Evolutionary conservation across 495 filamentous ascomycete genomes (phyloP).

Genomic region (Hypomontagnella monticulosa): DNA sequence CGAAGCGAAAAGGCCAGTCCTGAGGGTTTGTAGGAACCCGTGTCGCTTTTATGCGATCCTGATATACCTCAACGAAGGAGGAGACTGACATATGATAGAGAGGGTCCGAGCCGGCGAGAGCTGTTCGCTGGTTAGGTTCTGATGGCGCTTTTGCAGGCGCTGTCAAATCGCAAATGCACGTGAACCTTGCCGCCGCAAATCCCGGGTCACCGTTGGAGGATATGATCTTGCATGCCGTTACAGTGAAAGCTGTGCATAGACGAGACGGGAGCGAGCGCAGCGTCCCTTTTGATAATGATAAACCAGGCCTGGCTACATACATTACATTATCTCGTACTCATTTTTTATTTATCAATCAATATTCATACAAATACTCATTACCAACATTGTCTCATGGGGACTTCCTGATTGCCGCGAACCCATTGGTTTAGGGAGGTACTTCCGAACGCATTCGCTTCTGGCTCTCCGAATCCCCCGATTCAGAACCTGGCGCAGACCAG

Average conservation of each 20-base stretch:
- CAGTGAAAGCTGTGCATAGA: conserved; percentile 23
- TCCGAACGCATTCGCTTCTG: conserved; percentile 32
- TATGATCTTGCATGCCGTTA: conserved; percentile 31
- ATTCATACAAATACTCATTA: conserved; percentile 6
- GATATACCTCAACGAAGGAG: conserved; percentile 8
- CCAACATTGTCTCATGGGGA: conserved; percentile 6
- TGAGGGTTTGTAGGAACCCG: conserved; percentile 1
- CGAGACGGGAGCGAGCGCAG: conserved; percentile 13
- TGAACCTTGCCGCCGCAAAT: conserved; percentile 34
- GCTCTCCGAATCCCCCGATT: conserved; percentile 23
- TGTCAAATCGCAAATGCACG: conserved; percentile 36
- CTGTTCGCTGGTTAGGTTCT: not conserved
- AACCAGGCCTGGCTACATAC: not conserved
- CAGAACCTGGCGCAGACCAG: conserved; percentile 12
- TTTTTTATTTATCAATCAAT: conserved; percentile 13
- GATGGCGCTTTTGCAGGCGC: conserved; percentile 9
- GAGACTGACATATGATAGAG: conserved; percentile 6
- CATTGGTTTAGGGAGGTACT: conserved; percentile 39
- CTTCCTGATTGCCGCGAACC: conserved; percentile 10
- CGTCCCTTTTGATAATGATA: conserved; percentile 21
- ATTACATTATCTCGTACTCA: not conserved
- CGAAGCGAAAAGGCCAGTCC: not conserved
- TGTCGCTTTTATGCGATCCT: conserved; percentile 6
- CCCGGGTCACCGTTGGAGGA: conserved; percentile 27
- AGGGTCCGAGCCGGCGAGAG: conserved; percentile 14